phyloP scores from a whole-genome alignment of 2,329 filamentous ascomycete species.

The Aquanectria penicillioides region DNA sequence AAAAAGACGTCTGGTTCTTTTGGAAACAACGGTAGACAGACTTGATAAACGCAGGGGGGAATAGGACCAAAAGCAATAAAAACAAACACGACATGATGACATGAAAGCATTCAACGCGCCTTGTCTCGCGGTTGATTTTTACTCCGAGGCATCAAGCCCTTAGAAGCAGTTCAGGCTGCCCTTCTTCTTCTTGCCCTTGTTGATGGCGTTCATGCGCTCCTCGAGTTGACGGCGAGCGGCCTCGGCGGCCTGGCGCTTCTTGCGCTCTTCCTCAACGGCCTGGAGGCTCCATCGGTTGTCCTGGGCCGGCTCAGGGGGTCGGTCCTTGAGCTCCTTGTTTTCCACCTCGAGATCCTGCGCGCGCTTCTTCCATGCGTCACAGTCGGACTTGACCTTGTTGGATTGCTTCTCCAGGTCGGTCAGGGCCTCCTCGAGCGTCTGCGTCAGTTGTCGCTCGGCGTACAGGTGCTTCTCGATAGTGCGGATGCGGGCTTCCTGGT shows the following conservation, averaged over 20 bases:
- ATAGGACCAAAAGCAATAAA: conserved; percentile 36
- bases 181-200: conserved; percentile 93
- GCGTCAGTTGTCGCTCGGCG: conserved; percentile 95
- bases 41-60: conserved; percentile 37
- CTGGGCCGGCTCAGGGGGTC: conserved; percentile 56
- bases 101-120: conserved; percentile 35
- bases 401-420: conserved; percentile 92
- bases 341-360: conserved; percentile 79
- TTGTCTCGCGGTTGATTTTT: conserved; percentile 28
- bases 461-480: conserved; percentile 97
- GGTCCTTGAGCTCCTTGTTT: conserved; percentile 71
- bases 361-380: conserved; percentile 91
- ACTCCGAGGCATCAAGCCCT: conserved; percentile 32
- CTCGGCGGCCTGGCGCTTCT: conserved; percentile 90
- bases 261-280: conserved; percentile 95
- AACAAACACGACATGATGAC: conserved; percentile 38
- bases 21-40: conserved; percentile 20
- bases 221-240: conserved; percentile 88
- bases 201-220: conserved; percentile 92
- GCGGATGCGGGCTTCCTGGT: conserved; percentile 93
- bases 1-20: conserved; percentile 27
- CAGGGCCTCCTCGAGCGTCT: conserved; percentile 93
- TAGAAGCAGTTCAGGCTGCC: conserved; percentile 97
- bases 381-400: conserved; percentile 90
- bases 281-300: conserved; percentile 78